A percentile compares a stretch with the other conserved stretches of the same genome.
phyloP scores from a whole-genome alignment of 1,284 basidiomycete species.

The Kalmanozyma brasiliensis region DNA sequence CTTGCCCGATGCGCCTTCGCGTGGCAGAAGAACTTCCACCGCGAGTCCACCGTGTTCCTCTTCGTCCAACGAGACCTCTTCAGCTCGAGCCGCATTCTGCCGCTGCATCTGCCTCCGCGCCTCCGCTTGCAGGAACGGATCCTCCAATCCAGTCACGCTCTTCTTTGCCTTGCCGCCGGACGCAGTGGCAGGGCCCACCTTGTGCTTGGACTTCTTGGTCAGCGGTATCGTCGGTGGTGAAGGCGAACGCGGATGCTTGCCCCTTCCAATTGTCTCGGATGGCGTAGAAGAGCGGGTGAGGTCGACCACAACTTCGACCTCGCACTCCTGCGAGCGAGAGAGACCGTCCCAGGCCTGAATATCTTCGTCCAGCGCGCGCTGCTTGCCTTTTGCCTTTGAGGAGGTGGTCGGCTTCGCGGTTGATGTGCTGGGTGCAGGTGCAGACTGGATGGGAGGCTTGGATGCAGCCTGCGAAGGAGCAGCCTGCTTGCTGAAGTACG shows the following conservation, averaged over 20 bases:
- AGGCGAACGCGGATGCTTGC: slow-evolving; percentile 3
- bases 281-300: slow-evolving; percentile 12
- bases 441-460: neutral
- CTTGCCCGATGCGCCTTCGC: no score
- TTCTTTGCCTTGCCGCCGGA: neutral
- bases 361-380: slow-evolving; percentile 9
- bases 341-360: slow-evolving; percentile 1
- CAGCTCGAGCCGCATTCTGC: neutral
- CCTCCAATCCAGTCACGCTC: neutral
- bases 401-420: neutral
- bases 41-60: no score
- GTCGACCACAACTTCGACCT: slow-evolving; percentile 15
- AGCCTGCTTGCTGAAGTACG: slow-evolving; percentile 13
- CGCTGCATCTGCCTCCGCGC: neutral
- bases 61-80: no score
- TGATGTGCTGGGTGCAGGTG: neutral
- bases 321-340: neutral
- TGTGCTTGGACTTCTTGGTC: neutral
- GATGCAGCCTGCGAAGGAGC: neutral
- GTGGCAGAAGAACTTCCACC: no score
- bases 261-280: slow-evolving; percentile 4
- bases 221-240: neutral
- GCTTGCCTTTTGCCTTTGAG: slow-evolving; percentile 7
- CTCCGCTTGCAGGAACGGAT: neutral
- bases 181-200: neutral